phyloP scores from a whole-genome alignment of 345 rosid species.

The Acer yangbiense region DNA sequence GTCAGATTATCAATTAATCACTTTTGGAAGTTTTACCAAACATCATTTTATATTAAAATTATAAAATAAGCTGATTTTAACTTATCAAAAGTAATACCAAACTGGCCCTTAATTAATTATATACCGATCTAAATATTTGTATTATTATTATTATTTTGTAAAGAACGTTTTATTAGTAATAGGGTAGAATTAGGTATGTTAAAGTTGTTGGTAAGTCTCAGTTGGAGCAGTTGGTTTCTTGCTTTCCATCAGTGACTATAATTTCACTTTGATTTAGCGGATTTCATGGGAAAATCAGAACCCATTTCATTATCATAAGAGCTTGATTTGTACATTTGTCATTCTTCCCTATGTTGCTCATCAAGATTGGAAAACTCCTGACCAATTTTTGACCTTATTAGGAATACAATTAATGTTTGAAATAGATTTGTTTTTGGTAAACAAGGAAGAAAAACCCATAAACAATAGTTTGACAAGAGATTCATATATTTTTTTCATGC shows the following conservation, averaged over 20 bases:
- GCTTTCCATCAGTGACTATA: not conserved
- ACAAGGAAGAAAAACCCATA: not conserved
- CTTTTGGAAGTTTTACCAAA: too few species aligned
- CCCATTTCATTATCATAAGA: too few species aligned
- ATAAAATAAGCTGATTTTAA: too few species aligned
- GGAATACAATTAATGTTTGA: not conserved
- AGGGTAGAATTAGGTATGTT: not conserved
- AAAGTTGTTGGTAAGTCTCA: conserved; percentile 15
- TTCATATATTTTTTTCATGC: too few species aligned
- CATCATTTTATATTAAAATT: too few species aligned
- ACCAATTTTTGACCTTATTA: not conserved
- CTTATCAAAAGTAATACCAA: too few species aligned
- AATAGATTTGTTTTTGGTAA: not conserved
- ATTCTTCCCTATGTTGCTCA: not conserved
- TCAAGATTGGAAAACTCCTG: not conserved
- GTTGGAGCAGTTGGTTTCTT: conserved; percentile 16
- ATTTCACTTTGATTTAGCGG: not conserved
- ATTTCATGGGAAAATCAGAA: not conserved
- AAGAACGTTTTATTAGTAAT: not conserved
- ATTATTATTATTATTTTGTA: too few species aligned
- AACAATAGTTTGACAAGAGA: not conserved
- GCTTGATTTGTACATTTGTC: not conserved
- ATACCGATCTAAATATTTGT: too few species aligned
- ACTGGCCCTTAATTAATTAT: too few species aligned
- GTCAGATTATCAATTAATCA: too few species aligned